Conservation (phyloP, 164 flowering plant species). For the Magnolia kwangsiensis region DNA sequence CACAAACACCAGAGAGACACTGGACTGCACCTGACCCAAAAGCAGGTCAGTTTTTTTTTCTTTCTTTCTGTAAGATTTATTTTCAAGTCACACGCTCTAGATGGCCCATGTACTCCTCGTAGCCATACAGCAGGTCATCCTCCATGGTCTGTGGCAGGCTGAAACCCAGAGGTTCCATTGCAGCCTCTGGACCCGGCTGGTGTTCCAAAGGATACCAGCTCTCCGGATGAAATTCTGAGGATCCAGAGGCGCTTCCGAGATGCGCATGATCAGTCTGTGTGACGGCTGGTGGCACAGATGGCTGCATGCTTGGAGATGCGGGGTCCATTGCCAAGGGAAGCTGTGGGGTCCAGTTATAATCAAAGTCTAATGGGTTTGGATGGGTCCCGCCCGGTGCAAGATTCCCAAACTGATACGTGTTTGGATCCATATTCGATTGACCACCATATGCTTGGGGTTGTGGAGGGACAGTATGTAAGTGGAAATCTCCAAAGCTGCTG, state of each 20-base stretch:
- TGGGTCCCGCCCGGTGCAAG: conserved; percentile 9
- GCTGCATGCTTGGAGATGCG: conserved; percentile 17
- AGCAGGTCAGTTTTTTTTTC: background rate
- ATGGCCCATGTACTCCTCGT: background rate
- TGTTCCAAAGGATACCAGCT: conserved; percentile 30
- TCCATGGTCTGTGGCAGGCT: conserved; percentile 17
- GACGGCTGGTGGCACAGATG: conserved; percentile 8
- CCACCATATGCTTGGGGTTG: conserved; percentile 15
- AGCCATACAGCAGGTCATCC: conserved; percentile 32
- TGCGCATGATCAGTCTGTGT: conserved; percentile 13
- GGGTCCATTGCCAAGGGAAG: conserved; percentile 10
- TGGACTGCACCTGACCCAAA: background rate
- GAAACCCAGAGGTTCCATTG: conserved; percentile 19
- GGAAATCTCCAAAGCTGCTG: conserved; percentile 2
- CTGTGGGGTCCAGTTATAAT: conserved; percentile 14
- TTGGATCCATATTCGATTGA: conserved; percentile 18
- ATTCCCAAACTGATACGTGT: conserved; percentile 7
- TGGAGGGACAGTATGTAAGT: background rate
- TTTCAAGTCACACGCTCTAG: background rate
- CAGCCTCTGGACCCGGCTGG: conserved; percentile 17
- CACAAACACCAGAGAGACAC: background rate
- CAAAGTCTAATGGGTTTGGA: conserved; percentile 9
- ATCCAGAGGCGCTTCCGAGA: background rate
- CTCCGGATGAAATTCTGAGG: conserved; percentile 8
- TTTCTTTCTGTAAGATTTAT: too few species aligned